Conservation (phyloP, 2,329 filamentous ascomycete species). For the Sclerotinia minor region DNA sequence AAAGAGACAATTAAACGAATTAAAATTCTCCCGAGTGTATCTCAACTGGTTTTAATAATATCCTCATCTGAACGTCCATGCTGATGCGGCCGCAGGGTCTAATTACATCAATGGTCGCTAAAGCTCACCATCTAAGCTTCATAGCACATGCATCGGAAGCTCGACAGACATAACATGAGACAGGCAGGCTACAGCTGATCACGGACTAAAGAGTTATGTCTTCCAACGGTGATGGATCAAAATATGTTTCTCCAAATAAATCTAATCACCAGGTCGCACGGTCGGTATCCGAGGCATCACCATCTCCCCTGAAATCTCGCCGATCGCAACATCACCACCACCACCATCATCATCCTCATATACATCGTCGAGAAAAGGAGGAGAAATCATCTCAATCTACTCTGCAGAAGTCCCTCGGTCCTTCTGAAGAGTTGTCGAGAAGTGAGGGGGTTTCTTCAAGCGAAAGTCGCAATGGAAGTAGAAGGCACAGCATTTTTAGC, state of each 20-base stretch:
- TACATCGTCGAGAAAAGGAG: conserved; percentile 42
- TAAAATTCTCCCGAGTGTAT: neutral
- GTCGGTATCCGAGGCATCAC: conserved; percentile 43
- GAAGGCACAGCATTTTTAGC: conserved; percentile 47
- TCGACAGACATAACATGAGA: conserved; percentile 15
- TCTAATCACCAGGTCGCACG: conserved; percentile 55
- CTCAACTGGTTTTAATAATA: neutral
- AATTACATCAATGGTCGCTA: conserved; percentile 24
- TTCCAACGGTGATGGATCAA: conserved; percentile 22
- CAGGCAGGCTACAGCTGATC: neutral
- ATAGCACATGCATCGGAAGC: conserved; percentile 29
- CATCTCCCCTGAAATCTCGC: conserved; percentile 40
- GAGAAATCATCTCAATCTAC: conserved; percentile 36
- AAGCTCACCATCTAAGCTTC: conserved; percentile 37
- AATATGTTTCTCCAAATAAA: conserved; percentile 15
- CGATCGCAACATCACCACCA: conserved; percentile 41
- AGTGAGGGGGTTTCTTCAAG: conserved; percentile 48
- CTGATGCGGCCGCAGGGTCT: neutral
- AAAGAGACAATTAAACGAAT: neutral
- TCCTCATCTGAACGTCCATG: neutral
- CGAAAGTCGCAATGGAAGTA: conserved; percentile 48
- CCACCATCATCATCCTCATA: conserved; percentile 35
- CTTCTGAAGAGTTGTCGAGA: conserved; percentile 30
- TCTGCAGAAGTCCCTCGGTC: conserved; percentile 30
- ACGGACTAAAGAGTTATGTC: conserved; percentile 24